phyloP scores from a whole-genome alignment of 768 basidiomycete species.

The Mycena vitilis region DNA sequence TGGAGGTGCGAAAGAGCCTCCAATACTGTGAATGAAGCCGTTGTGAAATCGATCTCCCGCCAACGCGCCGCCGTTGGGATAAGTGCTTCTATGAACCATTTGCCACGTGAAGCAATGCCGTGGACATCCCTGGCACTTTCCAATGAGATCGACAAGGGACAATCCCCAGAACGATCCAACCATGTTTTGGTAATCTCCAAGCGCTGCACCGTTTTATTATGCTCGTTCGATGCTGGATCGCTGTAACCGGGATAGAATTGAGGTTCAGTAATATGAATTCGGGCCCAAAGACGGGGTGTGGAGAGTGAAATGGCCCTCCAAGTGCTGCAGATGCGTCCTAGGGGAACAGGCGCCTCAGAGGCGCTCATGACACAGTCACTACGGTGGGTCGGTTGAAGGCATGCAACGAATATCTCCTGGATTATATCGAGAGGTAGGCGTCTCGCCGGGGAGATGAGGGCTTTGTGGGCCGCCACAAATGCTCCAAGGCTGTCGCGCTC shows the following conservation, averaged over 20 bases:
- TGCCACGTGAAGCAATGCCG: background rate
- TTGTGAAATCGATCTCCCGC: slow-evolving; percentile 6
- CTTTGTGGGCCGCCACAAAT: too few species aligned
- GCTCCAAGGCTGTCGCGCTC: too few species aligned
- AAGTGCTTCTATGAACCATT: background rate
- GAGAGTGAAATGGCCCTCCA: slow-evolving; percentile 16
- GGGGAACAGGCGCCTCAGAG: slow-evolving; percentile 10
- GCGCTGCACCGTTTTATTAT: background rate
- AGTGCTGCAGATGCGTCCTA: slow-evolving; percentile 19
- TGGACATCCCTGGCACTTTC: background rate
- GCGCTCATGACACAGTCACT: slow-evolving; percentile 16
- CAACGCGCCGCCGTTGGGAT: slow-evolving; percentile 10
- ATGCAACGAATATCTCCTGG: slow-evolving; percentile 20
- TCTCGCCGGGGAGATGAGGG: background rate
- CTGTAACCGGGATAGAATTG: background rate
- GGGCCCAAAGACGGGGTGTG: slow-evolving; percentile 6
- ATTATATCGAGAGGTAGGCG: slow-evolving; percentile 15
- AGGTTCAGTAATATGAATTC: slow-evolving; percentile 3
- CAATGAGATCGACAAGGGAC: slow-evolving; percentile 11
- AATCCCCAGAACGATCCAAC: slow-evolving; percentile 15
- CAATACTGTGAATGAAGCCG: background rate
- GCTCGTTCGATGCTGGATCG: too few species aligned
- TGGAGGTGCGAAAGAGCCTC: background rate
- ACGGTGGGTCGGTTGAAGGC: slow-evolving; percentile 16
- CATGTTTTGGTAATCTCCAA: slow-evolving; percentile 9